A percentile compares a stretch with the other conserved stretches of the same genome.
Conservation (phyloP, 352 stramenopile genomes). For the Phytopythium cucurbitacearum region DNA sequence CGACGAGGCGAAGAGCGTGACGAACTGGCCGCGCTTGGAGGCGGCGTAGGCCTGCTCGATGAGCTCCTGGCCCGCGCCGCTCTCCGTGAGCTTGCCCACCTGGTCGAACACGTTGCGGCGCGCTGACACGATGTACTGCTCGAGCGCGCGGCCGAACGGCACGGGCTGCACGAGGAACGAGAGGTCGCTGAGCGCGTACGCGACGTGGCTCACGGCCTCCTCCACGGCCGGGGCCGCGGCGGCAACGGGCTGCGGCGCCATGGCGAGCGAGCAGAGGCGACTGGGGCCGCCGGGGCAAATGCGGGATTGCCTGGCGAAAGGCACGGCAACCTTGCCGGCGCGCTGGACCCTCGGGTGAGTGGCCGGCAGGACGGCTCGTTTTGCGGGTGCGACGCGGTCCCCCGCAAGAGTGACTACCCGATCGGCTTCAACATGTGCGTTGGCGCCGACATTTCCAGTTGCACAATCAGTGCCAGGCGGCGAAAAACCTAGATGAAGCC, state of each 20-base stretch:
- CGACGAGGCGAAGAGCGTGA: slow-evolving; percentile 88
- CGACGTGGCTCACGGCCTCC: slow-evolving; percentile 75
- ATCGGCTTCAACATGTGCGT: slow-evolving; percentile 4
- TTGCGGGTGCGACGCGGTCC: not conserved
- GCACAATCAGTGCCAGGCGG: slow-evolving; percentile 1
- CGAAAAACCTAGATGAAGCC: not conserved
- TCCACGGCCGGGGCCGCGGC: slow-evolving; percentile 32
- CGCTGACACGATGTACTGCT: slow-evolving; percentile 68
- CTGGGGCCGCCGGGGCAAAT: not conserved
- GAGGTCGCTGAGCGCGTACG: slow-evolving; percentile 73
- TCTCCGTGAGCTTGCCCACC: slow-evolving; percentile 54
- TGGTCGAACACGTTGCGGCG: slow-evolving; percentile 79
- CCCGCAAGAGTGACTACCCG: slow-evolving; percentile 2
- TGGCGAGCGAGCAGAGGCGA: slow-evolving; percentile 1
- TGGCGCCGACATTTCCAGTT: not conserved
- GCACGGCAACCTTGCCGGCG: slow-evolving; percentile 1
- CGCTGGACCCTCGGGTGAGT: slow-evolving; percentile 2
- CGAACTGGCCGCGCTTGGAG: slow-evolving; percentile 73
- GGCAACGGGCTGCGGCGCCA: slow-evolving; percentile 10
- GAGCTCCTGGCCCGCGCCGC: slow-evolving; percentile 48
- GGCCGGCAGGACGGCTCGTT: not conserved
- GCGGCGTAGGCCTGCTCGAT: slow-evolving; percentile 62
- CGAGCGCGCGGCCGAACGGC: slow-evolving; percentile 53
- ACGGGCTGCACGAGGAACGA: slow-evolving; percentile 66
- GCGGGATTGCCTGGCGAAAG: slow-evolving; percentile 1